Base-by-base conservation (phyloP, 2,329 filamentous ascomycete species). In the Aspergillus ibericus region DNA sequence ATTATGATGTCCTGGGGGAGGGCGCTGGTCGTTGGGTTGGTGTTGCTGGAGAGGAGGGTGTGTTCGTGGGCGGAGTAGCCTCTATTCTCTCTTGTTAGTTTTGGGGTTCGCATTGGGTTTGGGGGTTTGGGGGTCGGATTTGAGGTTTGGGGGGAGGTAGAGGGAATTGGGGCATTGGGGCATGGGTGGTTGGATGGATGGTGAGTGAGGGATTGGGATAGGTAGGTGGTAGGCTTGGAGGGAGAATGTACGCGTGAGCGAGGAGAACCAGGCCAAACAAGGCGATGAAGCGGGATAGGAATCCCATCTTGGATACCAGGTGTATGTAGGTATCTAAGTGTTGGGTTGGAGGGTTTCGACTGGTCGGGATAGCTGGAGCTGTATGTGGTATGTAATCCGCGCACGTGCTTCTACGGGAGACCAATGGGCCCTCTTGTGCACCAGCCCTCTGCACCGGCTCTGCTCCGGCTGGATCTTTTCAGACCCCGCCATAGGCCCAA, bases 21-120 rank as follows among this genome's bases (percentile, higher is more conserved):
- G 55, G 74, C 82, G 79, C 73, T 54, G 81, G 67, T n/a, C 15
- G 5, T 58, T 56, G 2, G 59, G 52, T 82, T 79, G 53, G 78
- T 77, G 66, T 82, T 81, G 56, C 88, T 84, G 66, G 88, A 85
- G 51, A 96, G 84, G 20, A 87, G 82, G 6, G 91, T 89, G 78
- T 96, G 91, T 79, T 99, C 95, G 77, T 96, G 90, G 48, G 93
- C 92, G 53, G 95, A 99, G 78, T 98, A 99, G 78, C 93, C 96
- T 63, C 95, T 99, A 72, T 13, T 44, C 29, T 35, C 1, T 12
- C 9, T 49, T 48, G 1, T 16, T 50, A 51, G 46, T 46, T 18
- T 15, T 22, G 32, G 52, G 42, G 3, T n/a, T 20, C 18, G 47
- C 4, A 15, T 15, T 5, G 44, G 5, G 27, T 49, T n/a, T 34